phyloP scores from a whole-genome alignment of 352 stramenopile genomes.

The Phytophthora vignae region DNA sequence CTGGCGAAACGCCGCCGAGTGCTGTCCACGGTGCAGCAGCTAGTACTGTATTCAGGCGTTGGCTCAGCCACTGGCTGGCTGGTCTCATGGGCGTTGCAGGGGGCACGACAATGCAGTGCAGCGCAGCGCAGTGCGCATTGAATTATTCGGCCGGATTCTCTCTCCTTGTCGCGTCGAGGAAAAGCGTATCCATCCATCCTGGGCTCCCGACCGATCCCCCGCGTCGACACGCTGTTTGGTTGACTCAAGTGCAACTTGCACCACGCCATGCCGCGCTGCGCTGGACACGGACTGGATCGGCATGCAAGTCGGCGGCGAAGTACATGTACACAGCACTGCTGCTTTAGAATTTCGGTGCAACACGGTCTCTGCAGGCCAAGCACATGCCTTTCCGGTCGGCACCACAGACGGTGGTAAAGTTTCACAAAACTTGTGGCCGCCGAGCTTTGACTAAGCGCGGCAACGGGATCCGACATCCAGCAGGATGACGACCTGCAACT shows the following conservation, averaged over 20 bases:
- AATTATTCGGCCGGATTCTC: slow-evolving; percentile 16
- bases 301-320: not conserved
- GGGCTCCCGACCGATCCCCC: slow-evolving; percentile 21
- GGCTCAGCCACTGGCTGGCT: too few relatives aligned
- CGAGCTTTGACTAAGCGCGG: not conserved
- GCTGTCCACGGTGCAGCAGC: not conserved
- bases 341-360: not conserved
- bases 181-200: slow-evolving; percentile 22
- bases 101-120: not conserved
- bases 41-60: not conserved
- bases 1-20: not conserved
- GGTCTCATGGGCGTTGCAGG: slow-evolving; percentile 5
- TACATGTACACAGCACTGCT: not conserved
- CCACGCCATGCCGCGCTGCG: not conserved
- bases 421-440: not conserved
- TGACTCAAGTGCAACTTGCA: slow-evolving; percentile 21
- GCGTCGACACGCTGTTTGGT: slow-evolving; percentile 9
- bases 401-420: not conserved
- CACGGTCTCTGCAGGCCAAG: not conserved
- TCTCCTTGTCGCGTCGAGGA: not conserved
- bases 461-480: not conserved
- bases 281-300: not conserved
- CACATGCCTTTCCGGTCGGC: not conserved
- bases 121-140: not conserved
- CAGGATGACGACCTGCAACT: not conserved